Evolutionary conservation across 2,329 filamentous ascomycete genomes (phyloP).

Genomic region (Monosporascus sp.): DNA sequence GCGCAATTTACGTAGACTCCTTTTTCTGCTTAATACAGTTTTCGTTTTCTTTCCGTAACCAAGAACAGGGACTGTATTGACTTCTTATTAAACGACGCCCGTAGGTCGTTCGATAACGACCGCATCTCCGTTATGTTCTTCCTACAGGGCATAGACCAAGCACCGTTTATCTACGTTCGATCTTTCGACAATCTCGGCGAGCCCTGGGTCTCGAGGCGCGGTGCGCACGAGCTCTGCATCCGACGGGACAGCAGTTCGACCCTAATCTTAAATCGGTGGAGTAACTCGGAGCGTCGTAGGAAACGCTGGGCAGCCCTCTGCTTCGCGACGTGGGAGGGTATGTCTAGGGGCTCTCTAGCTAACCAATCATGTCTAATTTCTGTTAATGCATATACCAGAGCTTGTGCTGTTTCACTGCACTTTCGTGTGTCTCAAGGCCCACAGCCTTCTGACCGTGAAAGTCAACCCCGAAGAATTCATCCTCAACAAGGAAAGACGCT

Average conservation of each 20-base stretch:
- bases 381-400: slow-evolving; percentile 34
- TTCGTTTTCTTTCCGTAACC: too few relatives aligned
- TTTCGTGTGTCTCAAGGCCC: slow-evolving; percentile 52
- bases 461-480: slow-evolving; percentile 42
- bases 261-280: slow-evolving; percentile 51
- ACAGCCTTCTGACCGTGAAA: slow-evolving; percentile 39
- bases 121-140: slow-evolving; percentile 50
- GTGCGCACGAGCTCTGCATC: slow-evolving; percentile 52
- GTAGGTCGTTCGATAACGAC: slow-evolving; percentile 51
- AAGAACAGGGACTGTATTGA: neutral
- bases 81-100: slow-evolving; percentile 1
- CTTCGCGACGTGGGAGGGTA: slow-evolving; percentile 59
- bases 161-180: slow-evolving; percentile 45
- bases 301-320: slow-evolving; percentile 52
- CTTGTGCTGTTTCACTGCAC: slow-evolving; percentile 56
- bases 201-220: slow-evolving; percentile 44
- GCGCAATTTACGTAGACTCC: neutral
- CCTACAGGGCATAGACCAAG: slow-evolving; percentile 36
- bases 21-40: neutral
- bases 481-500: slow-evolving; percentile 42
- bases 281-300: slow-evolving; percentile 32
- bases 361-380: neutral
- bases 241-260: slow-evolving; percentile 40
- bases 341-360: slow-evolving; percentile 9
- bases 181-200: slow-evolving; percentile 31